These are phyloP conservation scores for Clarireedia paspali DNA, from an alignment of 2,329 filamentous ascomycete species.

Conservation along the genomic window DNA sequence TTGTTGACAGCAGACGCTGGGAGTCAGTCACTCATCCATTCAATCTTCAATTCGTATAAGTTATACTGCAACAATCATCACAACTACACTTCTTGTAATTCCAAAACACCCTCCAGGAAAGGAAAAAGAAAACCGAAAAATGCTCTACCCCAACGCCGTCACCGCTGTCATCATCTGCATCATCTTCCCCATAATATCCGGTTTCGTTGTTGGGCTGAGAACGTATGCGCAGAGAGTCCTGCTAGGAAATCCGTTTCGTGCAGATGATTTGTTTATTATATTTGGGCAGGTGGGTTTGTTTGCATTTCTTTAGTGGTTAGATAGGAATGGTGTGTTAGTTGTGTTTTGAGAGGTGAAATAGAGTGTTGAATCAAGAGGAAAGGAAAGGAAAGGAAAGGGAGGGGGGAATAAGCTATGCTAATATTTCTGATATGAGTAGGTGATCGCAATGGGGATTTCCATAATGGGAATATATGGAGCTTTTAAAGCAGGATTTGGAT, in stretches of 20 bases:
- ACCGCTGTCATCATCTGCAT: not conserved
- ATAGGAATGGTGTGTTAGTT: too few relatives aligned
- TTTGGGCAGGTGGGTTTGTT: not conserved
- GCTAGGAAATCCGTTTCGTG: not conserved
- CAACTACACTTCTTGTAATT: too few relatives aligned
- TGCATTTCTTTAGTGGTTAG: too few relatives aligned
- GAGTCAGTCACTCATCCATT: too few relatives aligned
- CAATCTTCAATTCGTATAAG: too few relatives aligned
- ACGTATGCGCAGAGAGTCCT: not conserved
- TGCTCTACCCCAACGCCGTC: not conserved
- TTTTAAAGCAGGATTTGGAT: not conserved
- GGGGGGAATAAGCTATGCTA: too few relatives aligned
- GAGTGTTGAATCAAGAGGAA: too few relatives aligned
- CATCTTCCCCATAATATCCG: not conserved
- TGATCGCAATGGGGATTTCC: not conserved
- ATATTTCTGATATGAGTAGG: not conserved
- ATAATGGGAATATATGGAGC: not conserved
- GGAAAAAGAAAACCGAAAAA: not conserved
- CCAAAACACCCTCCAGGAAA: too few relatives aligned
- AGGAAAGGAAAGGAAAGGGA: too few relatives aligned
- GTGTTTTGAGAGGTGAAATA: too few relatives aligned
- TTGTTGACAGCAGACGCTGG: too few relatives aligned
- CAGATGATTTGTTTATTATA: not conserved
- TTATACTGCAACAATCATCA: too few relatives aligned
- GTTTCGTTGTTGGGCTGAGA: not conserved